Base-by-base conservation (phyloP, 345 rosid genomes). In the Dipteronia sinensis region DNA sequence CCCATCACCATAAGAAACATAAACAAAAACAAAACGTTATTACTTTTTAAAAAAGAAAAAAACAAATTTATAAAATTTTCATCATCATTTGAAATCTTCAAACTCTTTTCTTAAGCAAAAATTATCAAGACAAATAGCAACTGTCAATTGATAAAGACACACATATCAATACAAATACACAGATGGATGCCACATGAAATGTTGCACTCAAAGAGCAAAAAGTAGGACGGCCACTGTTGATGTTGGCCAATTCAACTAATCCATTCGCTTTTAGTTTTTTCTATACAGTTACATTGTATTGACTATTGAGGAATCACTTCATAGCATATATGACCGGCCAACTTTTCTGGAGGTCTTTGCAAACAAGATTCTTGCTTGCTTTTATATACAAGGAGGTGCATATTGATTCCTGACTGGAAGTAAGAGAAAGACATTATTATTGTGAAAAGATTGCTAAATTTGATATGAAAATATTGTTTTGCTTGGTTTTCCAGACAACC, bases 111-210 rank as follows among this genome's bases (percentile, higher is more conserved):
- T 34, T 49, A 12, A 49, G 1, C 17, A 15, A 49, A 49, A 49
- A 49, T 12, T 2, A 20, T 17, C 23, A 72, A 64, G 47, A 2
- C 61, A 47, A 73, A 46, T 20, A 38, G 27, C 27, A 3, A 23
- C n/a, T 17, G 4, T 4, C 6, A 34, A n/a, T 49, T 38, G 38
- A 65, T 65, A 51, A 65, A 75, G 64, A 65, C 71, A 29, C 15
- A 10, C 47, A 65, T 65, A 34, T 25, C 27, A 46, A 10, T 49
- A n/a, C 63, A 75, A 75, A 44, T 12, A 47, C 22, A 59, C 66
- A 49, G 22, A 9, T 12, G 38, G 15, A 47, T 74, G 77, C 77
- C 77, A 65, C 40, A 10, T 65, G 63, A n/a, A 47, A 65, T 75
- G 17, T 34, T 25, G 42, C 12, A 19, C 12, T 74, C 23, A 49